phyloP scores from a whole-genome alignment of 2,329 filamentous ascomycete genomes.

The Torrubiella hemipterigena region DNA sequence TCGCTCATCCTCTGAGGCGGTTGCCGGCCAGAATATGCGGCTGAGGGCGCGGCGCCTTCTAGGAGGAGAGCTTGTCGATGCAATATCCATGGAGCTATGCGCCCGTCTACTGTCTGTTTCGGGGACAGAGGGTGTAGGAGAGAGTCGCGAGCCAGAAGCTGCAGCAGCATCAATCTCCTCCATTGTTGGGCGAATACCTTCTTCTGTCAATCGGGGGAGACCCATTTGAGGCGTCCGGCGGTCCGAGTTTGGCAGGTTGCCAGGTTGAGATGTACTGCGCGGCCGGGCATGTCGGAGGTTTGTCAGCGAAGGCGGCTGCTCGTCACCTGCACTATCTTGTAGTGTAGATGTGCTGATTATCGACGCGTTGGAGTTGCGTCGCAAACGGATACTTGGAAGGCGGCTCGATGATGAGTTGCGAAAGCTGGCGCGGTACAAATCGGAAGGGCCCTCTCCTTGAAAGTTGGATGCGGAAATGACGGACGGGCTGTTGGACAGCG shows the following conservation, averaged over 20 bases:
- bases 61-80: neutral
- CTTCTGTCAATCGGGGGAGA: slow-evolving; percentile 26
- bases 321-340: neutral
- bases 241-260: slow-evolving; percentile 15
- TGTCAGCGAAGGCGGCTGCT: neutral
- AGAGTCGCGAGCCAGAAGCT: slow-evolving; percentile 10
- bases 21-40: slow-evolving; percentile 6
- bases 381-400: slow-evolving; percentile 6
- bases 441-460: too few species aligned
- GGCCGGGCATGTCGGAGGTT: slow-evolving; percentile 16
- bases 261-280: slow-evolving; percentile 24
- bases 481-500: slow-evolving; percentile 3
- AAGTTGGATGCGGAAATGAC: too few species aligned
- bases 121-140: slow-evolving; percentile 16
- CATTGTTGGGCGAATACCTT: slow-evolving; percentile 21
- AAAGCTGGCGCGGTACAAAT: slow-evolving; percentile 2
- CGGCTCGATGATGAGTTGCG: slow-evolving; percentile 5
- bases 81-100: slow-evolving; percentile 1
- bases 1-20: slow-evolving; percentile 4
- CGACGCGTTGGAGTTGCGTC: slow-evolving; percentile 4
- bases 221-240: slow-evolving; percentile 19
- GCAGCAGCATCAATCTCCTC: slow-evolving; percentile 17
- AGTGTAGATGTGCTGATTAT: neutral
- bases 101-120: slow-evolving; percentile 5
- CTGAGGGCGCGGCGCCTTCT: slow-evolving; percentile 4